Base-by-base conservation (phyloP, 441 rosid species). In the Erysimum cheiri region DNA sequence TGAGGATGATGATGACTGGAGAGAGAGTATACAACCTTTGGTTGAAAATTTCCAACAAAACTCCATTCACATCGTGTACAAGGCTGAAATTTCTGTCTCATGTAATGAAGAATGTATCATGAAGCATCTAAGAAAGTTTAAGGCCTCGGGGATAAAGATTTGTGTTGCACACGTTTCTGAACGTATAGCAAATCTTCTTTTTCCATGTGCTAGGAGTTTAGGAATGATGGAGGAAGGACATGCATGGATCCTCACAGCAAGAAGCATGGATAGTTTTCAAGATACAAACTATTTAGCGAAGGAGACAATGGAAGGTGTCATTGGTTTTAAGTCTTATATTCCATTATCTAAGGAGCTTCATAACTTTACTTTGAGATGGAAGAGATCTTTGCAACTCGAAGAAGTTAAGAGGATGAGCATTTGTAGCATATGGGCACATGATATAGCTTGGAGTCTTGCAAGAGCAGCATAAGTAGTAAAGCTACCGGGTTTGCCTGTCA, bases 321-420 rank as follows among this genome's bases (percentile, higher is more conserved):
- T n/a, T 14, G 47, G 47, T 41, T 41, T 41, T 8, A 41, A 41
- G 8, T 41, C 47, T n/a, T 41, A 41, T 41, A 14, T 41, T n/a
- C 47, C 47, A n/a, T 41, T n/a, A 41, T 13, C 47, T n/a, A 2
- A 41, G 8, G 47, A n/a, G 19, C 47, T 41, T 41, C 19, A 41
- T 17, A 41, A 41, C 5, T 41, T 41, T 41, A 41, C 47, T 41
- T 41, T 41, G 47, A 41, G 47, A 41, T 41, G 47, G 47, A 41
- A 41, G 47, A 41, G 47, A 41, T 41, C 47, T 41, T 41, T 41
- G 15, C 8, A n/a, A 41, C 47, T 11, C 15, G 47, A 41, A 41
- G 47, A 41, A n/a, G 47, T 41, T 5, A n/a, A 8, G 8, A 41
- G 47, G 8, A 41, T 41, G 19, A 41, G 19, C 6, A n/a, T 41